These are phyloP conservation scores for Botryobasidium botryosum DNA, from an alignment of 768 basidiomycete genomes.

Conservation along the genomic window DNA sequence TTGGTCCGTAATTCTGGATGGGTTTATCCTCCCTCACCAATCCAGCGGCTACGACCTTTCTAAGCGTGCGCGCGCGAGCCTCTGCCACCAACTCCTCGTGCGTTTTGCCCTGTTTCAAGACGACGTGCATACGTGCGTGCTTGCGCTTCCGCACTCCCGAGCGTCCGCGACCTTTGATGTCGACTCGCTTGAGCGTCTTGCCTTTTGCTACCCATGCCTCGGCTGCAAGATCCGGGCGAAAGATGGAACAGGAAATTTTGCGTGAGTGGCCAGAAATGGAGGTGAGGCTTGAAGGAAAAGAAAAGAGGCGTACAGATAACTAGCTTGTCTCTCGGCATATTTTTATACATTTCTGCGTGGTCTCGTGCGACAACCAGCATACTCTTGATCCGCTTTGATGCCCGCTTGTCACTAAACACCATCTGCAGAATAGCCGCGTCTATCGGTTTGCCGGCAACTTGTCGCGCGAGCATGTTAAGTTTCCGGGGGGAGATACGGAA, in stretches of 20 bases:
- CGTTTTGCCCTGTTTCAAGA: constrained; percentile 70
- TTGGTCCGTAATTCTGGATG: constrained; percentile 49
- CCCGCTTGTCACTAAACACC: constrained; percentile 89
- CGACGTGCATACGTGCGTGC: constrained; percentile 53
- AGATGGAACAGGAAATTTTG: background rate
- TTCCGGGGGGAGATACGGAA: constrained; percentile 88
- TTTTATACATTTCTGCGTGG: constrained; percentile 66
- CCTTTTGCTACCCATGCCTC: constrained; percentile 94
- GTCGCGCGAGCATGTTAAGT: constrained; percentile 67
- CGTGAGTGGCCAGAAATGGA: background rate
- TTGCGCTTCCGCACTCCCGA: constrained; percentile 62
- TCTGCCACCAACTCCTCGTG: constrained; percentile 45
- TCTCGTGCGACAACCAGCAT: constrained; percentile 78
- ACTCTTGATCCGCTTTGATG: constrained; percentile 68
- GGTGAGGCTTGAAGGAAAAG: background rate
- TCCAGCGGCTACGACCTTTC: constrained; percentile 63
- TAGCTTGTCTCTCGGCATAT: constrained; percentile 49
- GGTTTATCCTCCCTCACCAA: constrained; percentile 65
- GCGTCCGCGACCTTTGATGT: constrained; percentile 72
- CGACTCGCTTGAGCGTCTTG: constrained; percentile 43
- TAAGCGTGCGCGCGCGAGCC: constrained; percentile 48
- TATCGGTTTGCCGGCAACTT: constrained; percentile 81
- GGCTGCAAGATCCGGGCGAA: constrained; percentile 28
- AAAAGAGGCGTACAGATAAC: constrained; percentile 53
- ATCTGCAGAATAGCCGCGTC: constrained; percentile 94